Percentiles rank a stretch among this genome's conserved stretches.
Evolutionary conservation across 305 asterid species (phyloP).

Genomic region (Fraxinus velutina): DNA sequence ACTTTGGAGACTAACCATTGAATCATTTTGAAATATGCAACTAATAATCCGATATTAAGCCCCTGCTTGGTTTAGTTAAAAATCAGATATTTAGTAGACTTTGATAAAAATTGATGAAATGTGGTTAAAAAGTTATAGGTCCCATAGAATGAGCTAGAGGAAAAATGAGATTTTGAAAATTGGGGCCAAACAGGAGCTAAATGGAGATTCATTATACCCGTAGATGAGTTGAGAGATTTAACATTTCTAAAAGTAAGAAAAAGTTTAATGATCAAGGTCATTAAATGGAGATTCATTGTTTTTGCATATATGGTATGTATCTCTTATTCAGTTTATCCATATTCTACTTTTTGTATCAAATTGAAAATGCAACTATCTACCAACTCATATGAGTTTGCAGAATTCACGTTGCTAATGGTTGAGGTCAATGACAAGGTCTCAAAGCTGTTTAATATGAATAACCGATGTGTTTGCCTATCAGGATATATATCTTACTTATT

Average conservation of each 20-base stretch:
- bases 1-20: background rate
- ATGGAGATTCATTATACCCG: background rate
- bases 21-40: background rate
- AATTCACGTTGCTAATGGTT: background rate
- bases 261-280: background rate
- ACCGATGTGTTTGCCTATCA: background rate
- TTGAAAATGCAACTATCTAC: background rate
- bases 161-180: too few species aligned
- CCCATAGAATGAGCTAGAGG: too few species aligned
- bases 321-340: background rate
- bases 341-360: background rate
- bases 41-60: background rate
- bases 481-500: background rate
- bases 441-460: background rate
- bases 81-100: too few species aligned
- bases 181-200: too few species aligned
- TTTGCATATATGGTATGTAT: background rate
- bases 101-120: too few species aligned
- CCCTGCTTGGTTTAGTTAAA: too few species aligned
- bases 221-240: background rate
- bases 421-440: background rate
- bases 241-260: background rate
- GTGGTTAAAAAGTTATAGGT: too few species aligned
- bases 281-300: background rate
- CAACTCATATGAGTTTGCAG: background rate